phyloP scores from a whole-genome alignment of 495 filamentous ascomycete species.

The Talaromyces liani region DNA sequence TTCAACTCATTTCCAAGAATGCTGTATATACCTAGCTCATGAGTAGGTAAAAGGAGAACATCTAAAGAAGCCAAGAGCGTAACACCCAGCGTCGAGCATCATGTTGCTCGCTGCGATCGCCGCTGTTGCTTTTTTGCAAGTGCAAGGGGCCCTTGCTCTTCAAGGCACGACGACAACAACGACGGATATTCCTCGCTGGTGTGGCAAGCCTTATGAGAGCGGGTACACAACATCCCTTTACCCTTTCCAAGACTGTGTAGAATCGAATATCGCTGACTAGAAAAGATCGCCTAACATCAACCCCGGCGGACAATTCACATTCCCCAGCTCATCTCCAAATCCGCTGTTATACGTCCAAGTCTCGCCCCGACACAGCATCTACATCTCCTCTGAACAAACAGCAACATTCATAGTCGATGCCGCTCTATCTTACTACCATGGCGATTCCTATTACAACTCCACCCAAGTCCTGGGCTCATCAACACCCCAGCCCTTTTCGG shows the following conservation, averaged over 20 bases:
- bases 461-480: neutral
- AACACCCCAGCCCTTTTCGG: neutral
- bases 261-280: neutral
- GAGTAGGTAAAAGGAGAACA: neutral
- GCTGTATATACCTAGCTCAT: neutral
- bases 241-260: neutral
- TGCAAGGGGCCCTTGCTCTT: neutral
- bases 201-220: slow-evolving; percentile 8
- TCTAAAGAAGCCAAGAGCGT: neutral
- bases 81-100: slow-evolving; percentile 7
- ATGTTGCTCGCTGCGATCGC: neutral
- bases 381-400: slow-evolving; percentile 40
- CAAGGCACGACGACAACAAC: neutral
- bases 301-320: slow-evolving; percentile 45
- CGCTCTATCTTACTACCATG: slow-evolving; percentile 39
- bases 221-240: neutral
- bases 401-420: slow-evolving; percentile 54
- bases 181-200: slow-evolving; percentile 7
- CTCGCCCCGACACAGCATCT: slow-evolving; percentile 49
- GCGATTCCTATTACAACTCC: slow-evolving; percentile 31
- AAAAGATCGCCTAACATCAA: slow-evolving; percentile 22
- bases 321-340: slow-evolving; percentile 28
- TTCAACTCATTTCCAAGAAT: neutral
- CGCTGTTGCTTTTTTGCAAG: neutral
- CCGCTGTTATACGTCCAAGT: slow-evolving; percentile 50